Base-by-base conservation (phyloP, 2,329 filamentous ascomycete species). In the Trichoderma polysporum region DNA sequence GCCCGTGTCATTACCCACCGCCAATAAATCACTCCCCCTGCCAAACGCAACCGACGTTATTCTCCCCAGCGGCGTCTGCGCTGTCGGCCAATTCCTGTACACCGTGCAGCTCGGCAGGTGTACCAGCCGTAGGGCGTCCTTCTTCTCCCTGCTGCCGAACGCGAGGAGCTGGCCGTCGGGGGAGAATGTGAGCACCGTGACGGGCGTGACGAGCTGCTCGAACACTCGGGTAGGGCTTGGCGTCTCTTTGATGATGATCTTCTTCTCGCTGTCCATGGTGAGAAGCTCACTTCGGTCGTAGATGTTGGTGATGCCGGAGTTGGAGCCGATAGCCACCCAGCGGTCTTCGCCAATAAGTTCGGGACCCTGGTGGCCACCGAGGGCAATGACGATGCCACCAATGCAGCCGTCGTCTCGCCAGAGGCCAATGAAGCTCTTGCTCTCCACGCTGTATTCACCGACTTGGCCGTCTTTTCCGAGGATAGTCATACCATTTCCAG, bases 21-120 rank as follows among this genome's bases (percentile, higher is more conserved):
- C 92, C 70, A 99, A 77, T 73, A 94, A 77, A 73, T 91, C 85
- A 68, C 88, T 91, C 69, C 84, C 83, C 6, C 81, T 83, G 22
- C 86, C 85, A 76, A 92, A 91, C 3, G 91, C 89, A 68, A 93
- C 86, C 1, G 88, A 84, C 2, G 92, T 91, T 71, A 98, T 89
- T 68, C 93, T 85, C 0, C 95, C 95, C 69, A 99, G 79, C 0
- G 94, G 93, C 66, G 95, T 99, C 76, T 91, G 90, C 70, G 89
- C 87, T 63, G 94, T 99, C 27, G 95, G 95, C 95, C 95, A 99
- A 79, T 99, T 99, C 74, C 90, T 89, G 84, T 95, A 99, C 22
- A 98, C 92, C 1, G 93, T 97, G 78, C 93, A 97, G 72, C 88
- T 94, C 0, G 94, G 94, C 71, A 99, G 81, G 78, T 99, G 95